These are phyloP conservation scores for Panicum hallii DNA, from an alignment of 202 grass and related monocot species.

Conservation along the genomic window DNA sequence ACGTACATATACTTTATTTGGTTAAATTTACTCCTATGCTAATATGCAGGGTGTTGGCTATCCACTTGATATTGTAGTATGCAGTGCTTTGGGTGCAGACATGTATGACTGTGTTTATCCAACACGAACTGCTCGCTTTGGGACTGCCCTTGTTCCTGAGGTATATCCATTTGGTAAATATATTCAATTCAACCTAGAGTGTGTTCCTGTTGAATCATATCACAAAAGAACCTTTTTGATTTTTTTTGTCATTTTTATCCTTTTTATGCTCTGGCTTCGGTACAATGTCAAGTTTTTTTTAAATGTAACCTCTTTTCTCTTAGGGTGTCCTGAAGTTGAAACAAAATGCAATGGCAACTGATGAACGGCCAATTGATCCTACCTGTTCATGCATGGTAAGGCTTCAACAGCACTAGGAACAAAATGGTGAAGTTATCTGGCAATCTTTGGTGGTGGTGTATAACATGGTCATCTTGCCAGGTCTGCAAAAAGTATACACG, in stretches of 20 bases:
- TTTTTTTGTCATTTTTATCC: not conserved
- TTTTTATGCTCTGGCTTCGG: not conserved
- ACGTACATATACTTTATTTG: not conserved
- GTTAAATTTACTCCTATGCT: slow-evolving; percentile 42
- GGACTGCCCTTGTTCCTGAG: slow-evolving; percentile 88
- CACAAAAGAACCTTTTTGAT: not conserved
- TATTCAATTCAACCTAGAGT: slow-evolving; percentile 21
- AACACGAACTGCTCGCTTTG: slow-evolving; percentile 90
- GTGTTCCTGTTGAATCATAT: not conserved
- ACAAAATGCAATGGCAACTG: slow-evolving; percentile 86
- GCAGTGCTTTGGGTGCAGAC: slow-evolving; percentile 96
- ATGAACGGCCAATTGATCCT: slow-evolving; percentile 94
- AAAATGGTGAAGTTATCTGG: slow-evolving; percentile 9
- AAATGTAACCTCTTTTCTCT: slow-evolving; percentile 24
- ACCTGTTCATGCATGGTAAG: slow-evolving; percentile 94
- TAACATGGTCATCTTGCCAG: slow-evolving; percentile 51
- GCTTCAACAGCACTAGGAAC: not conserved
- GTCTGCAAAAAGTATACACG: slow-evolving; percentile 95
- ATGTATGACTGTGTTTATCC: slow-evolving; percentile 98
- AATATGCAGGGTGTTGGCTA: slow-evolving; percentile 92
- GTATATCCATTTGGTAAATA: slow-evolving; percentile 42
- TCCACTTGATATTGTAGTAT: slow-evolving; percentile 98
- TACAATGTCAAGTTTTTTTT: not conserved
- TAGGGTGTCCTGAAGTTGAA: slow-evolving; percentile 94
- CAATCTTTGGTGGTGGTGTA: slow-evolving; percentile 22